Evolutionary conservation across 306 rosid species (phyloP), one percentile per base, ranked within the genome.

Genomic region (Vicia sativa): DNA sequence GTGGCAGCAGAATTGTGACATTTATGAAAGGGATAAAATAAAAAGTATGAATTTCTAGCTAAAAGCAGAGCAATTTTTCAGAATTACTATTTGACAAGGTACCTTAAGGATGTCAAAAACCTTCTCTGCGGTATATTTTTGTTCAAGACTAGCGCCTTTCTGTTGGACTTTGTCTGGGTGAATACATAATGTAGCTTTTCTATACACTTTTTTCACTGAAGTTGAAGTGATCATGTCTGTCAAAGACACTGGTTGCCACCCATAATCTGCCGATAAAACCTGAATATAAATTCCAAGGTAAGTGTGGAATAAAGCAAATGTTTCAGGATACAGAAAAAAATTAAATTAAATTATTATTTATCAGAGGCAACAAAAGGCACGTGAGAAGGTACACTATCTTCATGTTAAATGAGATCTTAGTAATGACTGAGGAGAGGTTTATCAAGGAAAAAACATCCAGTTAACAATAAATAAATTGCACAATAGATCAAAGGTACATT

Each of bases 141-240:
- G 95, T 42, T 86, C 71, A 26, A 87, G 87, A 80, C 19, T 81
- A 55, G 92, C 91, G 62, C 96, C 97, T 79, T 84, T 89, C 80
- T 89, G 96, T 75, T 89, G 98, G 77, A 89, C 95, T 84, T 92
- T 92, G 68, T 92, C 98, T 5, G 98, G 98, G 78, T 92, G 98
- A 78, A 87, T 39, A 45, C 68, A 89, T 72, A 92, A 79, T 7
- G 83, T 78, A 53, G 96, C 96, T 86, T 84, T 92, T 71, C 89
- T 84, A 26, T 89, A 89, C 44, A 87, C 87, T 64, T 81, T 89
- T 81, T 87, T 92, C 54, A 92, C 97, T 0, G 92, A 78, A 31
- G 68, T 3, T 37, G 98, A 82, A 67, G 98, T 86, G 35, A 92
- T 92, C 70, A 92, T 50, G 68, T 92, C 96, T 10, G 96, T 89